phyloP scores from a whole-genome alignment of 352 stramenopile genomes.

The Pythium coloratum region DNA sequence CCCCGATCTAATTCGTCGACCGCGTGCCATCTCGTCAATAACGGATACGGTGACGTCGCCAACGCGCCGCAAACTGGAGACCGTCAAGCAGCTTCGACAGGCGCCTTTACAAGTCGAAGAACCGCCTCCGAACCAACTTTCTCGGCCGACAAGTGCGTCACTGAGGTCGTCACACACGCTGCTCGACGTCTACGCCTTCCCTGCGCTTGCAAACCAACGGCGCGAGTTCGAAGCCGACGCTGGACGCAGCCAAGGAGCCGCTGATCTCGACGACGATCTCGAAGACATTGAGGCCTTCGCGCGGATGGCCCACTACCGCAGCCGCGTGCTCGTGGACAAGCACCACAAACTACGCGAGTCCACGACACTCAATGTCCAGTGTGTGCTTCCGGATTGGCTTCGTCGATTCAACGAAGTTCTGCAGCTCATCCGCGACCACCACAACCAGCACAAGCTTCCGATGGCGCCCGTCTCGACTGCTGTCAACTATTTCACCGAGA shows the following conservation, averaged over 20 bases:
- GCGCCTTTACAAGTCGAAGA: not conserved
- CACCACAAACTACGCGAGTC: conserved; percentile 31
- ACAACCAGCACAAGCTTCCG: conserved; percentile 20
- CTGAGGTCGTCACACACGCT: conserved; percentile 20
- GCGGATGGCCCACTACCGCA: conserved; percentile 60
- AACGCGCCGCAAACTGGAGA: conserved; percentile 23
- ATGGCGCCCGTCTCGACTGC: conserved; percentile 24
- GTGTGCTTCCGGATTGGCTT: conserved; percentile 50
- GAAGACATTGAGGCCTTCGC: conserved; percentile 49
- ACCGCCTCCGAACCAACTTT: not conserved
- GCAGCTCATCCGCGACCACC: conserved; percentile 31
- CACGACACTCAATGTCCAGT: conserved; percentile 5
- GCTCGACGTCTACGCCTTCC: conserved; percentile 49
- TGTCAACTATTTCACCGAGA: conserved; percentile 41
- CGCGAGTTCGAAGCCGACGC: conserved; percentile 11
- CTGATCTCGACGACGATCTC: conserved; percentile 41
- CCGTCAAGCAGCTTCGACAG: conserved; percentile 16
- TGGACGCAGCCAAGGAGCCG: conserved; percentile 3
- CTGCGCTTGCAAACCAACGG: conserved; percentile 19
- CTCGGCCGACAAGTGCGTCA: not conserved
- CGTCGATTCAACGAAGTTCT: conserved; percentile 36
- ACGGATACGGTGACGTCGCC: conserved; percentile 3
- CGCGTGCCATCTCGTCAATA: not conserved
- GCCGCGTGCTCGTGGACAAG: conserved; percentile 41
- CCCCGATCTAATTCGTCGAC: not conserved